Base-by-base conservation (phyloP, 2,329 filamentous ascomycete species). In the Fusarium longipes region DNA sequence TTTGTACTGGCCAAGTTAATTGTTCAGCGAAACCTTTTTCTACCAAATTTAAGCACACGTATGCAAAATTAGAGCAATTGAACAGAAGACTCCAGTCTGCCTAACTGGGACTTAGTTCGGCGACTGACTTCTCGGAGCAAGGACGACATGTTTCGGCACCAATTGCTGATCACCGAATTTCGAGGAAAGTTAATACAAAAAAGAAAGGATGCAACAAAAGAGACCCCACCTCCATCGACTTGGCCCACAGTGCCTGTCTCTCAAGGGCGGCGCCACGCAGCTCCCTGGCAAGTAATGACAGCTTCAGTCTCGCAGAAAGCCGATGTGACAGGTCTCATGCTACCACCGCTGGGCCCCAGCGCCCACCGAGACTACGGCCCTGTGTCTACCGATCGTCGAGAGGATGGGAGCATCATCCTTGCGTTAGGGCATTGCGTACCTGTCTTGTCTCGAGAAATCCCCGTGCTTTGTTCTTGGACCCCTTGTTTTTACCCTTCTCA, bases 261-360 rank as follows among this genome's bases (percentile, higher is more conserved):
- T 50, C 55, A 60, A 71, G 61, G 67, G 67, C 60, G 52, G 67
- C 71, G 69, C 71, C 71, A 73, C 68, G 38, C 63, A 68, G 33
- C 53, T 67, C 59, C 61, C 55, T 69, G 68, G 59, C 52, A 65
- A 60, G 65, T 52, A 71, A 67, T 71, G 70, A 64, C 68, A 68
- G 62, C 67, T 64, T 63, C 39, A 69, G 75, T 75, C 70, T 76
- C 70, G 75, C 70, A 73, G 65, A 61, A 67, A 61, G 60, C 39
- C 66, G 70, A 78, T 77, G 73, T 77, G 76, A 78, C 76, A 78
- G 69, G 76, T 78, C 76, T 77, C 57, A 49, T 71, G 52, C 54
- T 42, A 55, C 60, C 43, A 63, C 60, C 68, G 73, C 68, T 66
- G 56, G 45, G 54, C 27, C 57, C 65, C 42, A 68, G 64, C 66